Evolutionary conservation across 1,139 yeast species (phyloP), one percentile per base, ranked within the genome.

Genomic region (Debaryomyces sp.): DNA sequence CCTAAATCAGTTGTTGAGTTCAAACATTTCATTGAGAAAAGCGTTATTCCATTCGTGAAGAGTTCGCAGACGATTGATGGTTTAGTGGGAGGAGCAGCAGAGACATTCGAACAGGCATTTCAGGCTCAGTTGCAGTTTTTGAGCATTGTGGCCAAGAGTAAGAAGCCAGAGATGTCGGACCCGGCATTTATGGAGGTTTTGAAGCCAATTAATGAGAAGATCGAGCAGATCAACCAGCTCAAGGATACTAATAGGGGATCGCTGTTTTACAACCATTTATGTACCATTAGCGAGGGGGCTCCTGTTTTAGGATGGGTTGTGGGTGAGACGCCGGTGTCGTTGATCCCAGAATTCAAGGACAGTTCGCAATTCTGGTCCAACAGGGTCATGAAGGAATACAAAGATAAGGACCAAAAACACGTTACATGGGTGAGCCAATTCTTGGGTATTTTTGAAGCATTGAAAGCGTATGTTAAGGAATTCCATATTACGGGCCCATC

Each of bases 351-450:
- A 56, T 88, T 85, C 70, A 89, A 87, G 63, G 99, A 95, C 60
- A 83, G 96, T 37, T 90, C 97, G 35, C 94, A 87, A 63, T 95
- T 92, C 70, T 95, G 97, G 90, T 82, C 96, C 27, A 92, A 95
- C 70, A 81, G 96, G 59, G 86, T 92, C 37, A 70, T 91, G 66
- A 92, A 91, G 68, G 97, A 90, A 53, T 84, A 72, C 71, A 89
- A 81, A 65, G 96, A 85, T 10, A 73, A 80, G 49, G 92, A 87
- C 57, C 77, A 81, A 49, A 59, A 60, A 22, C 89, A 89, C 48
- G 85, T 80, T 21, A 87, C 85, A 47, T 94, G 98, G 98, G 97
- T 87, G 22, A 82, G 85, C 54, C 63, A 70, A 21, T 89, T 84
- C 61, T 66, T 82, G 59, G 67, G 73, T n/a, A 70, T 89, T 33